Base-by-base conservation (phyloP, 2,329 filamentous ascomycete species). In the Calonectria crousiana region DNA sequence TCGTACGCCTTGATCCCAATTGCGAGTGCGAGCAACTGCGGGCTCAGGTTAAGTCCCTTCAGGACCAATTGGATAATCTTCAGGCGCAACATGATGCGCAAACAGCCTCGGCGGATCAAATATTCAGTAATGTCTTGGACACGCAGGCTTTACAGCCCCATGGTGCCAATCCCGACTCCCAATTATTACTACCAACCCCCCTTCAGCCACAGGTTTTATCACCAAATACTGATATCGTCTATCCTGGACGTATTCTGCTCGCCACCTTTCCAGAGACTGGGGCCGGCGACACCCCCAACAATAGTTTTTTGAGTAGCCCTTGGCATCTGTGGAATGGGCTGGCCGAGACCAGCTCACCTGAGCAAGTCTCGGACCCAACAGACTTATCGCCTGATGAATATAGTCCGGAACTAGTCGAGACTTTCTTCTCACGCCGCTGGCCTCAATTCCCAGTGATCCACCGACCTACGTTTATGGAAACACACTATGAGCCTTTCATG, bases 311-410 rank as follows among this genome's bases (percentile, higher is more conserved):
- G 47, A 79, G 76, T 11, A 77, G 78, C 1, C 66, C 78, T 10
- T 79, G 78, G 78, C 78, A 79, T 18, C 38, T 79, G 1, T 79
- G 78, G 78, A 77, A 77, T 49, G 78, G 78, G 0, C 13, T 74
- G 2, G 72, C 78, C 1, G 69, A 71, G 36, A 75, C 73, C 20
- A 79, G 78, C 8, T 76, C 77, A 30, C 71, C 71, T 11, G 72
- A 72, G 4, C 64, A 74, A 9, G 64, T 69, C 8, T 36, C 69
- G 18, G 71, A 71, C 1, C 44, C 76, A 6, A 65, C 23, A 41
- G 65, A 70, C 0, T 73, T 77, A 2, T 75, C 75, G 4, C 73
- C 78, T 14, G 73, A 77, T 10, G 73, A 76, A 18, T 75, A 79
- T 41, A 71, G 76, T 10, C 38, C 67, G 20, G 62, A 73, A 6